Base-by-base conservation (phyloP, 169 alveolate species). In the Toxoplasma gondii region DNA sequence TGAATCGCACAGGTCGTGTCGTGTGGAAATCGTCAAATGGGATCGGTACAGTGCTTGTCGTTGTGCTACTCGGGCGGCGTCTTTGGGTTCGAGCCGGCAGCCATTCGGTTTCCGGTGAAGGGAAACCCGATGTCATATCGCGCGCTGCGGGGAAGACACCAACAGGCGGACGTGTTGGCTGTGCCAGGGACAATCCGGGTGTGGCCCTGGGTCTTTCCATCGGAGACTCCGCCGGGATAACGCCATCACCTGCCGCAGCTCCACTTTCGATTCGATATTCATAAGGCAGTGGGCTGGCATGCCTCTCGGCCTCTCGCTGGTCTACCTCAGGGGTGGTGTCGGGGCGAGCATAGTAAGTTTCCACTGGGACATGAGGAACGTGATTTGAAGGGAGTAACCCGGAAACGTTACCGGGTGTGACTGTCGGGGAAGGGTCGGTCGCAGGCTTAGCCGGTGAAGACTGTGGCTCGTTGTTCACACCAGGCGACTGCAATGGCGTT, bases 1-100 rank as follows among this genome's bases (percentile, higher is more conserved):
- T 78, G 86, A 78, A 78, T n/a, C 86, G 86, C 12, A 78, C 86
- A 1, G 86, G 86, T 10, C 86, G 86, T n/a, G 86, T n/a, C 10
- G 86, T 29, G 49, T n/a, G 22, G 44, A n/a, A 24, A n/a, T 38
- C 45, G 16, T n/a, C 45, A 27, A n/a, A 7, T 17, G 86, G 22
- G 2, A 27, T 10, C 39, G 29, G 39, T 19, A 34, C 83, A 34
- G 86, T 78, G 19, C n/a, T 36, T 12, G 86, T 78, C 39, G 86
- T 78, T n/a, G 86, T 78, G 10, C 5, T 10, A 27, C 10, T 9
- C n/a, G 49, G 86, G 16, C 49, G 49, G 44, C 39, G 86, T 17
- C 86, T 16, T 78, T 9, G 82, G 19, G 17, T 7, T 12, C 82
- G 17, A 17, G 10, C 10, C 12, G 49, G 86, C 45, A 38, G 86